phyloP scores from a whole-genome alignment of 2,329 filamentous ascomycete genomes.

The Thielaviopsis populi region DNA sequence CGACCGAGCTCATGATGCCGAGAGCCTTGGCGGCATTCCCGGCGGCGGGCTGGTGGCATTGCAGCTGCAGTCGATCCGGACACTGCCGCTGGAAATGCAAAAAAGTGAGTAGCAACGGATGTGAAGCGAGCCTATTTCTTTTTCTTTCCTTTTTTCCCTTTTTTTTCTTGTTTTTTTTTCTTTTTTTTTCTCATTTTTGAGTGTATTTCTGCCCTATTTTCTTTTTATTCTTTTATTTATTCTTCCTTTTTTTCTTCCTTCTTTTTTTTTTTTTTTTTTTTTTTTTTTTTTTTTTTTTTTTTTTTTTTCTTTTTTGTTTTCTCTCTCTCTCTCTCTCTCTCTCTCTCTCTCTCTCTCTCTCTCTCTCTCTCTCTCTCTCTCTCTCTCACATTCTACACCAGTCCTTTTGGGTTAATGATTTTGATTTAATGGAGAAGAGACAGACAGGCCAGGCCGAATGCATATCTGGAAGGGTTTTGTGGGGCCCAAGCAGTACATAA shows the following conservation, averaged over 20 bases:
- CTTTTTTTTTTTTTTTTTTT: background rate
- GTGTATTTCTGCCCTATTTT: background rate
- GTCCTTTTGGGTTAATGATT: too few relatives aligned
- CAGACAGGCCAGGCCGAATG: too few relatives aligned
- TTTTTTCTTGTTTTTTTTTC: background rate
- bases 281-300: background rate
- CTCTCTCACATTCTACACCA: too few relatives aligned
- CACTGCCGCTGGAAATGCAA: constrained; percentile 7
- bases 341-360: too few relatives aligned
- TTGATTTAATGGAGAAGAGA: too few relatives aligned
- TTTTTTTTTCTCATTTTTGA: too few relatives aligned
- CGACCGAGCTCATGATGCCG: background rate
- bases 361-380: too few relatives aligned
- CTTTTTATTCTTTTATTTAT: background rate
- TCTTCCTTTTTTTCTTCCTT: background rate
- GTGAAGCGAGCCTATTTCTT: background rate
- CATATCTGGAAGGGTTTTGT: too few relatives aligned
- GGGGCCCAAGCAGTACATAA: too few relatives aligned
- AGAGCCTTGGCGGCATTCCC: too few relatives aligned
- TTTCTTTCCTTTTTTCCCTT: background rate
- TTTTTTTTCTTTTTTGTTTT: background rate
- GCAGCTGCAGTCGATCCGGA: constrained; percentile 5
- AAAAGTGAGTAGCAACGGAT: constrained; percentile 4
- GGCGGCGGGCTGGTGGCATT: background rate
- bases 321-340: too few relatives aligned